Conservation (phyloP, 2,329 filamentous ascomycete genomes). For the Dendryphion nanum region DNA sequence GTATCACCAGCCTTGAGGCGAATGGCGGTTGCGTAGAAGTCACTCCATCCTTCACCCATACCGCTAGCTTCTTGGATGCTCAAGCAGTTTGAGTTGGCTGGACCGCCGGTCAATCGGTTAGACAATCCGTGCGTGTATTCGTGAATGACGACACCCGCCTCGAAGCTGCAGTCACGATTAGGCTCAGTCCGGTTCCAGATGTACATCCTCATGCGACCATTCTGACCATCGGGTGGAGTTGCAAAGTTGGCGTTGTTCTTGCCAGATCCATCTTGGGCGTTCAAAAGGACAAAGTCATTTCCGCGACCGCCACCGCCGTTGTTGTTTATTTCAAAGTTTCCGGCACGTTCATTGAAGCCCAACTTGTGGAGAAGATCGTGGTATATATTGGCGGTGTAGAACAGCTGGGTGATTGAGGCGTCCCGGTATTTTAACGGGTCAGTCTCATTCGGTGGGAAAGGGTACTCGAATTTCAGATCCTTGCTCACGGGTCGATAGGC, state of each 20-base stretch:
- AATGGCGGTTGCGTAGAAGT: slow-evolving; percentile 56
- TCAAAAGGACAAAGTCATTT: slow-evolving; percentile 53
- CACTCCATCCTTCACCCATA: slow-evolving; percentile 60
- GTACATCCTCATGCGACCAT: slow-evolving; percentile 59
- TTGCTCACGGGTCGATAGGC: slow-evolving; percentile 52
- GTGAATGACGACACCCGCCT: slow-evolving; percentile 61
- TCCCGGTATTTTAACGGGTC: slow-evolving; percentile 46
- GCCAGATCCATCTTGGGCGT: slow-evolving; percentile 54
- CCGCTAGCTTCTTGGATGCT: slow-evolving; percentile 50
- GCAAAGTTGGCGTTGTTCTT: slow-evolving; percentile 59
- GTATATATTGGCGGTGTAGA: slow-evolving; percentile 60
- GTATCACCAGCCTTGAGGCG: slow-evolving; percentile 49
- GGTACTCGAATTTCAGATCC: slow-evolving; percentile 44
- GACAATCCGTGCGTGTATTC: slow-evolving; percentile 47
- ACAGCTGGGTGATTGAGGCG: slow-evolving; percentile 59
- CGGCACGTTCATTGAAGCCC: slow-evolving; percentile 56
- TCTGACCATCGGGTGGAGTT: slow-evolving; percentile 52
- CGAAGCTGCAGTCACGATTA: slow-evolving; percentile 56
- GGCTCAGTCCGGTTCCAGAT: slow-evolving; percentile 35
- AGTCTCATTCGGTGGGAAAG: slow-evolving; percentile 21
- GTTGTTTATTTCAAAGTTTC: slow-evolving; percentile 59
- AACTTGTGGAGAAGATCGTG: slow-evolving; percentile 59
- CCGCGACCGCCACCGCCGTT: slow-evolving; percentile 50
- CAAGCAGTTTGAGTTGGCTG: slow-evolving; percentile 53
- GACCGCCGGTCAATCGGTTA: slow-evolving; percentile 59